A percentile compares a stretch with the other conserved stretches of the same genome.
Conservation (phyloP, 805 yeast genomes). For the Metschnikowia koreensis region DNA sequence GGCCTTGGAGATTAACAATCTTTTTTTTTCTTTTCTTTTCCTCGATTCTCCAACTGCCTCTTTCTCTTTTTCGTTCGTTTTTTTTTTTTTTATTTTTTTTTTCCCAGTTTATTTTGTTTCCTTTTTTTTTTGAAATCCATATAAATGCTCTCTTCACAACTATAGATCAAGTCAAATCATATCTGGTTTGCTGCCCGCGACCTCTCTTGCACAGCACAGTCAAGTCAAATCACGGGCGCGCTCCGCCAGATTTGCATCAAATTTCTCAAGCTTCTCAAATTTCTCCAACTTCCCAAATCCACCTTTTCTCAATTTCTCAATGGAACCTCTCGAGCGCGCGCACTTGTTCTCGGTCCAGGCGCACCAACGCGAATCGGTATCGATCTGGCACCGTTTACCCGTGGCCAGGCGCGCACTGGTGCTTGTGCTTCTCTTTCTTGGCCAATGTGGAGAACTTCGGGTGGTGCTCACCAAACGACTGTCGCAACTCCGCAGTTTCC, state of each 20-base stretch:
- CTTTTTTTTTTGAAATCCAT: too few species aligned
- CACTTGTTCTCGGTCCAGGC: constrained; percentile 18
- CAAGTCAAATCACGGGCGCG: not conserved
- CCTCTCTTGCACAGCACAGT: too few species aligned
- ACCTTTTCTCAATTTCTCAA: not conserved
- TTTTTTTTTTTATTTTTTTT: too few species aligned
- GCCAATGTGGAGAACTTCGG: constrained; percentile 69
- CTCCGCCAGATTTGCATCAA: not conserved
- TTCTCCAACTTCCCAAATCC: too few species aligned
- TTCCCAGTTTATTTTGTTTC: too few species aligned
- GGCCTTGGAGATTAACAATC: not conserved
- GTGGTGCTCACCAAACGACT: constrained; percentile 81
- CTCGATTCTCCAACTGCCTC: too few species aligned
- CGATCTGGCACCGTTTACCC: constrained; percentile 69
- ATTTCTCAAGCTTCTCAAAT: too few species aligned
- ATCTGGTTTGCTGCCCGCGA: too few species aligned
- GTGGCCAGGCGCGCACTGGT: constrained; percentile 73
- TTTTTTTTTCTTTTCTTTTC: too few species aligned
- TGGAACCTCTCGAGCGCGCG: constrained; percentile 6
- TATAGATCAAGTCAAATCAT: too few species aligned
- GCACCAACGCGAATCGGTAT: constrained; percentile 26
- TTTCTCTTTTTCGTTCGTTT: too few species aligned
- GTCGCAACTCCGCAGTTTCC: constrained; percentile 63
- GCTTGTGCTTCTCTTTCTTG: constrained; percentile 68
- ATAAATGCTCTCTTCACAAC: too few species aligned